Evolutionary conservation across 164 flowering plant species (phyloP).

Genomic region (Berberis vulgaris): DNA sequence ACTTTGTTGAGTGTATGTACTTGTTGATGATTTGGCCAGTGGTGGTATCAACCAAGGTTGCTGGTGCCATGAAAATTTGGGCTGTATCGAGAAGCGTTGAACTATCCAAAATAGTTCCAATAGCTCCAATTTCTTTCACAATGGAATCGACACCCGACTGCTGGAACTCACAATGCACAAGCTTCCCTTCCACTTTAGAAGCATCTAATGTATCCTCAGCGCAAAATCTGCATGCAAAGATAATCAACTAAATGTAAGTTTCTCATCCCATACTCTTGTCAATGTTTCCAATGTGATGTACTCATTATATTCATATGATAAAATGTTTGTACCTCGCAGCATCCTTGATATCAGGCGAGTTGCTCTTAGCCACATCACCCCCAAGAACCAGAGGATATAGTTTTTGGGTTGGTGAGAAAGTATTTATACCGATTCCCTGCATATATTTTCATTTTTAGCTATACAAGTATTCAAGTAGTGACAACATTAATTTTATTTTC

Average conservation of each 20-base stretch:
- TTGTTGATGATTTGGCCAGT: constrained; percentile 20
- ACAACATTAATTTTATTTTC: not conserved
- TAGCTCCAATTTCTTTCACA: constrained; percentile 47
- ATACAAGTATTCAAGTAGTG: not conserved
- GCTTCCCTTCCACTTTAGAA: constrained; percentile 52
- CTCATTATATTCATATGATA: not conserved
- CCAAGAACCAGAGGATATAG: constrained; percentile 55
- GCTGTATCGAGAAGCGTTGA: constrained; percentile 35
- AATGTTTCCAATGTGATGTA: not conserved
- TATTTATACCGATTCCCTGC: constrained; percentile 64
- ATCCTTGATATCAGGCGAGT: not conserved
- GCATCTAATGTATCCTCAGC: constrained; percentile 42
- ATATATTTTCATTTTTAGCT: not conserved
- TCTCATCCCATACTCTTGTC: constrained; percentile 18
- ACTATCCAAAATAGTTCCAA: constrained; percentile 44
- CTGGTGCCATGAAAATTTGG: constrained; percentile 55
- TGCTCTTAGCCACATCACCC: constrained; percentile 33
- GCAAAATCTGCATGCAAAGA: constrained; percentile 28
- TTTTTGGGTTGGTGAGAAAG: constrained; percentile 32
- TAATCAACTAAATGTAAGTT: constrained; percentile 2
- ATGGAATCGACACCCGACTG: constrained; percentile 43
- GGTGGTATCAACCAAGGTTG: constrained; percentile 37
- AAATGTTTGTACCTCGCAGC: not conserved
- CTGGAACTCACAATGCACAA: constrained; percentile 38
- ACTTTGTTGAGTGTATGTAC: constrained; percentile 55